phyloP scores from a whole-genome alignment of 495 filamentous ascomycete species.

The Hypoxylon intermedium region DNA sequence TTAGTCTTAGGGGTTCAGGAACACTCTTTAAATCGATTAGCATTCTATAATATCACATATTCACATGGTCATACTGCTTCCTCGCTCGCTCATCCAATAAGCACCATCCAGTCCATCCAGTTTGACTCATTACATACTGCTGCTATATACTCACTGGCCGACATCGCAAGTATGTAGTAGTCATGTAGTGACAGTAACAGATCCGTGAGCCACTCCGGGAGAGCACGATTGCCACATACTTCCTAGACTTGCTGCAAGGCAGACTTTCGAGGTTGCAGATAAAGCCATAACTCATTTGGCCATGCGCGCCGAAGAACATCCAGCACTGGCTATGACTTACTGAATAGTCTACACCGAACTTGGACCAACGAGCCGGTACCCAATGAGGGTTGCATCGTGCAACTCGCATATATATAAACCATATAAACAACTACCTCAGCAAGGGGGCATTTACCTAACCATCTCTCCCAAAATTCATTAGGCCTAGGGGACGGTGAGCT shows the following conservation, averaged over 20 bases:
- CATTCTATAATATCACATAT: constrained; percentile 1
- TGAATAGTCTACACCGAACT: constrained; percentile 5
- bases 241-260: constrained; percentile 10
- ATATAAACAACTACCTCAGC: neutral
- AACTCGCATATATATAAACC: constrained; percentile 2
- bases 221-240: neutral
- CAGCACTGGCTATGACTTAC: neutral
- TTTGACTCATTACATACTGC: neutral
- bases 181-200: constrained; percentile 7
- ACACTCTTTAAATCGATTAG: neutral
- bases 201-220: neutral
- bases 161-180: neutral
- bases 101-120: too few species aligned
- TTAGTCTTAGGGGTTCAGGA: neutral
- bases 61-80: too few species aligned
- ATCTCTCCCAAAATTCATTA: neutral
- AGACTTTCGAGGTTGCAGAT: constrained; percentile 3
- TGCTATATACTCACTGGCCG: neutral
- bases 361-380: constrained; percentile 10
- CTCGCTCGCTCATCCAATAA: too few species aligned
- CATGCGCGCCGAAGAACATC: neutral
- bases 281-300: neutral
- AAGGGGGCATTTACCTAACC: too few species aligned
- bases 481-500: neutral
- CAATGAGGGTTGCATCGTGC: neutral